phyloP scores from a whole-genome alignment of 495 filamentous ascomycete species.

The Penicillium flavigenum region DNA sequence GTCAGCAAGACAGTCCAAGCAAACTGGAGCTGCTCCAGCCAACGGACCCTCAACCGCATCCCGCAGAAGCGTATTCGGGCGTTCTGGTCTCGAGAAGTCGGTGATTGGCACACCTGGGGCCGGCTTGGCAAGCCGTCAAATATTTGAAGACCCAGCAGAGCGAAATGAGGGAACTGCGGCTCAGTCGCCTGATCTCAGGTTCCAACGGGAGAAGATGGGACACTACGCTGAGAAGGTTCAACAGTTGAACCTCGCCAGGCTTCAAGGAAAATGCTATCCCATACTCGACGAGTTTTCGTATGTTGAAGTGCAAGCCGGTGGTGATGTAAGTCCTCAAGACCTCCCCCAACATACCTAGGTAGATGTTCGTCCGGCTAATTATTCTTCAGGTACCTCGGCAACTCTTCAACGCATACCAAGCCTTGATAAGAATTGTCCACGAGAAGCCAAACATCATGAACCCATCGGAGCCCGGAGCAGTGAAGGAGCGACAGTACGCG shows the following conservation, averaged over 20 bases:
- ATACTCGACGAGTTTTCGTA: slow-evolving; percentile 69
- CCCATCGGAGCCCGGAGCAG: slow-evolving; percentile 50
- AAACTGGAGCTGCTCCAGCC: slow-evolving; percentile 25
- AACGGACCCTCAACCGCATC: slow-evolving; percentile 38
- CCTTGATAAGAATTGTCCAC: slow-evolving; percentile 68
- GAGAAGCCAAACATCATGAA: slow-evolving; percentile 59
- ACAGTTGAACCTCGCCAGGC: slow-evolving; percentile 67
- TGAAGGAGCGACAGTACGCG: slow-evolving; percentile 76
- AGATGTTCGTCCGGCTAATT: slow-evolving; percentile 18
- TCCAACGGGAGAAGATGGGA: slow-evolving; percentile 74
- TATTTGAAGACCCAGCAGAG: slow-evolving; percentile 69
- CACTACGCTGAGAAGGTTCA: slow-evolving; percentile 74
- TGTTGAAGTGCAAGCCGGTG: slow-evolving; percentile 65
- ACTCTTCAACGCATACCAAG: slow-evolving; percentile 74
- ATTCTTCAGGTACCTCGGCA: slow-evolving; percentile 55
- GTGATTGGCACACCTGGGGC: slow-evolving; percentile 75
- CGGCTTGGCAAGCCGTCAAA: slow-evolving; percentile 51
- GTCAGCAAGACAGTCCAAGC: slow-evolving; percentile 46
- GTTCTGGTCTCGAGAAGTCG: slow-evolving; percentile 70
- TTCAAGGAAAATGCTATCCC: slow-evolving; percentile 63
- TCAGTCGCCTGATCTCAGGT: slow-evolving; percentile 63
- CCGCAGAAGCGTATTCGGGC: slow-evolving; percentile 66
- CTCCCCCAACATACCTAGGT: neutral
- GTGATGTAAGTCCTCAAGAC: slow-evolving; percentile 50
- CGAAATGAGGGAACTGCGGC: slow-evolving; percentile 42